A percentile compares a stretch with the other conserved stretches of the same genome.
These are phyloP conservation scores for Epichloe coenophiala DNA, from an alignment of 2,329 filamentous ascomycete species.

Conservation along the genomic window DNA sequence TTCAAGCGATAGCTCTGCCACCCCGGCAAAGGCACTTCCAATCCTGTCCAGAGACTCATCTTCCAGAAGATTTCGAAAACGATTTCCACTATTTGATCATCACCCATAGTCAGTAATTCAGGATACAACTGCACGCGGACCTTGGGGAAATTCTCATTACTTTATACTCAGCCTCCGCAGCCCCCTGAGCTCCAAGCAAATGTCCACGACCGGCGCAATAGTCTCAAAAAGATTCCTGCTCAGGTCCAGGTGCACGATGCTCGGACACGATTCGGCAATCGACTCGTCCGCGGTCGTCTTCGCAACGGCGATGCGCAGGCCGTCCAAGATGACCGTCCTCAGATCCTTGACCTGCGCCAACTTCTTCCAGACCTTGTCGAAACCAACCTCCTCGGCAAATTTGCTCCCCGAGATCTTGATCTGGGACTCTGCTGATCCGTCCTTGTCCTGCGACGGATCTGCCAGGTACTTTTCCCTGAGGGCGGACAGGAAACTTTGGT, in stretches of 20 bases:
- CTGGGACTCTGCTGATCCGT: slow-evolving; percentile 26
- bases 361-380: slow-evolving; percentile 77
- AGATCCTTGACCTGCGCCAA: slow-evolving; percentile 68
- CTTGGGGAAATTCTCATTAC: slow-evolving; percentile 15
- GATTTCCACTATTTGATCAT: slow-evolving; percentile 50
- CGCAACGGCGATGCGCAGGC: slow-evolving; percentile 43
- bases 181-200: slow-evolving; percentile 56
- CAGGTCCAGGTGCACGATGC: slow-evolving; percentile 68
- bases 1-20: slow-evolving; percentile 51
- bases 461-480: slow-evolving; percentile 74
- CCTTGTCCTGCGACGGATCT: slow-evolving; percentile 25
- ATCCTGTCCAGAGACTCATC: slow-evolving; percentile 18
- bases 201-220: slow-evolving; percentile 51
- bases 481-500: slow-evolving; percentile 65
- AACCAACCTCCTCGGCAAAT: slow-evolving; percentile 84
- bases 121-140: too few species aligned
- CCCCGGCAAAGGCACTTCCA: slow-evolving; percentile 30
- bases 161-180: slow-evolving; percentile 57
- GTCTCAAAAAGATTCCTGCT: slow-evolving; percentile 68
- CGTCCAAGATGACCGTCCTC: slow-evolving; percentile 70
- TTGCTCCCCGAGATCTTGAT: slow-evolving; percentile 60
- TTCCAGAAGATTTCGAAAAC: slow-evolving; percentile 37
- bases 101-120: neutral
- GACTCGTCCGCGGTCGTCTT: slow-evolving; percentile 18
- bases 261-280: slow-evolving; percentile 42